phyloP scores from a whole-genome alignment of 2,329 filamentous ascomycete species.

The Thelonectria rubi region DNA sequence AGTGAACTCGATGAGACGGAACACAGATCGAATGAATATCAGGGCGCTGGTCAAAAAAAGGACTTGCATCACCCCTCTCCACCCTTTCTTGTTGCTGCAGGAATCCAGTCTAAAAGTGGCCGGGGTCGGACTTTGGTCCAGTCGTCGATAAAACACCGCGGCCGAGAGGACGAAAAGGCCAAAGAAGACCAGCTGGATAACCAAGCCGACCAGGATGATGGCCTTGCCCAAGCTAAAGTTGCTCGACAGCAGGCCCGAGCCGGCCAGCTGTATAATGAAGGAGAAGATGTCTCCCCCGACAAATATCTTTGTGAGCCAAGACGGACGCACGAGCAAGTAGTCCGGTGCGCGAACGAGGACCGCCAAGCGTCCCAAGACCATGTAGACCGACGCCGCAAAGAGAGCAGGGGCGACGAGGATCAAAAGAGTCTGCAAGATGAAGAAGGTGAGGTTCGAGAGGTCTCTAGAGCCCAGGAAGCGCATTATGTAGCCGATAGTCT shows the following conservation, averaged over 20 bases:
- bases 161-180: neutral
- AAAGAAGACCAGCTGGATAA: constrained; percentile 1
- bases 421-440: neutral
- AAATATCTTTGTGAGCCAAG: constrained; percentile 5
- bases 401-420: constrained; percentile 3
- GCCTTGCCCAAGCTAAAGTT: neutral
- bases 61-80: constrained; percentile 3
- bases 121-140: no score
- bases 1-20: constrained; percentile 17
- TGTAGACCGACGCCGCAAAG: neutral
- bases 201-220: neutral
- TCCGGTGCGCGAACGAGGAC: neutral
- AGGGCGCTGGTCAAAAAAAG: constrained; percentile 12
- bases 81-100: neutral
- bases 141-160: neutral
- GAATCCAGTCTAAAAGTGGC: no score
- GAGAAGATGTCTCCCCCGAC: constrained; percentile 1
- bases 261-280: neutral
- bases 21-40: constrained; percentile 18
- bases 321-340: neutral
- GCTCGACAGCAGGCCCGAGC: neutral
- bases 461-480: neutral
- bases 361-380: neutral
- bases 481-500: neutral
- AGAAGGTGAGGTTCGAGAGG: no score